These are phyloP conservation scores for Jacaranda mimosifolia DNA, from an alignment of 257 asterid genomes.

Conservation along the genomic window DNA sequence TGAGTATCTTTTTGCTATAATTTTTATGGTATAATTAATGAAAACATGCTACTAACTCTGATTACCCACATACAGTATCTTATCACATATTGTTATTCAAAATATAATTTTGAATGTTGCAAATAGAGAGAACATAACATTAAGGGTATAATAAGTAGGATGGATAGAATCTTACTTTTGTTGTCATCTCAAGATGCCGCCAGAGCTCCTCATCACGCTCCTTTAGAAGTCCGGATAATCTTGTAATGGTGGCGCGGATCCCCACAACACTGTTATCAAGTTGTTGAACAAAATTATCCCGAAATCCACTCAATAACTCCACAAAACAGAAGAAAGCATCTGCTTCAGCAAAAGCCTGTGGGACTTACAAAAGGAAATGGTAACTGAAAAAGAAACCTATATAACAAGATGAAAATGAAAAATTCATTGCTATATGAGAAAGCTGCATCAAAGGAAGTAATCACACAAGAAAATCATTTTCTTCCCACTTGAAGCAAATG, in stretches of 20 bases:
- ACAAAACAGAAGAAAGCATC: slow-evolving; percentile 97
- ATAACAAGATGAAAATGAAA: not conserved
- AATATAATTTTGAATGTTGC: slow-evolving; percentile 15
- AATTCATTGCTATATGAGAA: slow-evolving; percentile 14
- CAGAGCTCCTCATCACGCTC: slow-evolving; percentile 98
- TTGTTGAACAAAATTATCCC: slow-evolving; percentile 96
- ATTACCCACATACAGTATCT: not conserved
- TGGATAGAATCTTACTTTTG: slow-evolving; percentile 64
- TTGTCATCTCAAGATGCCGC: slow-evolving; percentile 97
- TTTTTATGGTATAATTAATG: not conserved
- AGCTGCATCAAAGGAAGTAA: slow-evolving; percentile 26
- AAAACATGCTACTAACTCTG: slow-evolving; percentile 3
- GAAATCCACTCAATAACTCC: slow-evolving; percentile 91
- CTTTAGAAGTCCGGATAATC: slow-evolving; percentile 83
- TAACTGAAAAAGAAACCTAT: slow-evolving; percentile 39
- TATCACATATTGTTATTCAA: slow-evolving; percentile 5
- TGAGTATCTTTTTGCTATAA: slow-evolving; percentile 7
- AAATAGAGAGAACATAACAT: slow-evolving; percentile 13
- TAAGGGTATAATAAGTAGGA: slow-evolving; percentile 12
- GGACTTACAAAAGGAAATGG: slow-evolving; percentile 41
- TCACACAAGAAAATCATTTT: slow-evolving; percentile 31
- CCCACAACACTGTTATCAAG: slow-evolving; percentile 98
- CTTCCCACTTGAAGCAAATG: slow-evolving; percentile 32
- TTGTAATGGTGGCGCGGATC: slow-evolving; percentile 89
- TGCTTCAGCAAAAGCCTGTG: slow-evolving; percentile 90